These are phyloP conservation scores for Candida germanica DNA, from an alignment of 805 yeast species.

Conservation along the genomic window DNA sequence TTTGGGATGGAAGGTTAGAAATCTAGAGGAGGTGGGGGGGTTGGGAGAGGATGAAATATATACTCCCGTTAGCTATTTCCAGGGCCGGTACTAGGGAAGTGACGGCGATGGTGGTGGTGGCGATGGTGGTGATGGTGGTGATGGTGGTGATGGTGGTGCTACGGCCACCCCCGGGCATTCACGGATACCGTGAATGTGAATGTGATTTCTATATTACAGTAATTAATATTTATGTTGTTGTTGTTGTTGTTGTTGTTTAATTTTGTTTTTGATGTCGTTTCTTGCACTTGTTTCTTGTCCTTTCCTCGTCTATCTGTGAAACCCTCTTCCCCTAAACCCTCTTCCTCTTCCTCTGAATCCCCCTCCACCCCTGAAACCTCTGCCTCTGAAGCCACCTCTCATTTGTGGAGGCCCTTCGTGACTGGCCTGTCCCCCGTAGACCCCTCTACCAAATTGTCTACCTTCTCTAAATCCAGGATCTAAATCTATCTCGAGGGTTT, in stretches of 20 bases:
- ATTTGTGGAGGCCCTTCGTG: conserved; percentile 49
- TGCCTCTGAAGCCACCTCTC: conserved; percentile 43
- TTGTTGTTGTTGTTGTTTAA: too few relatives aligned
- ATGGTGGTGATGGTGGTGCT: too few relatives aligned
- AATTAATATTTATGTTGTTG: too few relatives aligned
- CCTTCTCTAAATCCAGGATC: conserved; percentile 97
- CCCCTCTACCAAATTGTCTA: conserved; percentile 92
- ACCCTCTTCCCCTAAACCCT: conserved; percentile 12
- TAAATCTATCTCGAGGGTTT: conserved; percentile 77
- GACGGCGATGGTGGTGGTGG: too few relatives aligned
- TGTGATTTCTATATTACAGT: too few relatives aligned
- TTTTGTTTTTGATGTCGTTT: too few relatives aligned
- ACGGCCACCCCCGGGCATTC: too few relatives aligned
- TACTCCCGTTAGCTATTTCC: conserved; percentile 25
- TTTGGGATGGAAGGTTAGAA: conserved; percentile 35
- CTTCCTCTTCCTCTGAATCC: conserved; percentile 32
- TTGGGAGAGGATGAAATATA: conserved; percentile 25
- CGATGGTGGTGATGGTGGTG: too few relatives aligned
- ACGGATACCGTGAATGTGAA: too few relatives aligned
- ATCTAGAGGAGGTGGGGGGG: conserved; percentile 29
- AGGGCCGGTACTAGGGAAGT: conserved; percentile 15
- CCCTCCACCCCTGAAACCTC: conserved; percentile 45
- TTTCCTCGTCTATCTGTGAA: conserved; percentile 8
- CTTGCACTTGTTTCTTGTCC: too few relatives aligned
- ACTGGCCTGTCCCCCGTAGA: conserved; percentile 85